Conservation (phyloP, 495 filamentous ascomycete species). For the Podospora fimiseda region DNA sequence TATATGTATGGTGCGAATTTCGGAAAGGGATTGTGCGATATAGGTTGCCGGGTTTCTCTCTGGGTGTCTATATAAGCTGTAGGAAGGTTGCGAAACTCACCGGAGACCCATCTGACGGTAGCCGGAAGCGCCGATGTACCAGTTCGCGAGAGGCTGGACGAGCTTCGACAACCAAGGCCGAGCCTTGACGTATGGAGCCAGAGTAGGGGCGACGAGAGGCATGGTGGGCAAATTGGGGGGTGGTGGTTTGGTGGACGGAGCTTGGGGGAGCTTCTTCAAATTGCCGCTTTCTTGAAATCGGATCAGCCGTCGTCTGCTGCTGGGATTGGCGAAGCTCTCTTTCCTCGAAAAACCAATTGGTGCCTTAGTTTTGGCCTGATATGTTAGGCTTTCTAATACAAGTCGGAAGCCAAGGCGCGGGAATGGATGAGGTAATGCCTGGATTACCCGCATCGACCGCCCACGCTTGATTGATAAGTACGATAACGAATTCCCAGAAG, state of each 20-base stretch:
- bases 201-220: constrained; percentile 54
- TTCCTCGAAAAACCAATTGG: constrained; percentile 11
- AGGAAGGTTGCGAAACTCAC: constrained; percentile 45
- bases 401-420: not conserved
- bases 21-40: no score
- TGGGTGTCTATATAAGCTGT: not conserved
- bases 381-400: not conserved
- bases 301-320: not conserved
- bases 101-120: constrained; percentile 89
- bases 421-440: not conserved
- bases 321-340: constrained; percentile 6
- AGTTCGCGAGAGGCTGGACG: constrained; percentile 70
- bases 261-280: constrained; percentile 15
- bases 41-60: no score
- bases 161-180: constrained; percentile 76
- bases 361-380: constrained; percentile 10
- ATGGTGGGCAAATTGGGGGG: constrained; percentile 43
- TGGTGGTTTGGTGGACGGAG: constrained; percentile 15
- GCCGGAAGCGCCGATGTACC: constrained; percentile 80
- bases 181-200: constrained; percentile 66
- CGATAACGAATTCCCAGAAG: not conserved
- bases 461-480: not conserved
- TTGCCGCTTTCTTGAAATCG: constrained; percentile 21
- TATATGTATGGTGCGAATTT: no score
- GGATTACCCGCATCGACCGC: not conserved